Conservation (phyloP, 805 yeast species). For the Scheffersomyces stipitis region DNA sequence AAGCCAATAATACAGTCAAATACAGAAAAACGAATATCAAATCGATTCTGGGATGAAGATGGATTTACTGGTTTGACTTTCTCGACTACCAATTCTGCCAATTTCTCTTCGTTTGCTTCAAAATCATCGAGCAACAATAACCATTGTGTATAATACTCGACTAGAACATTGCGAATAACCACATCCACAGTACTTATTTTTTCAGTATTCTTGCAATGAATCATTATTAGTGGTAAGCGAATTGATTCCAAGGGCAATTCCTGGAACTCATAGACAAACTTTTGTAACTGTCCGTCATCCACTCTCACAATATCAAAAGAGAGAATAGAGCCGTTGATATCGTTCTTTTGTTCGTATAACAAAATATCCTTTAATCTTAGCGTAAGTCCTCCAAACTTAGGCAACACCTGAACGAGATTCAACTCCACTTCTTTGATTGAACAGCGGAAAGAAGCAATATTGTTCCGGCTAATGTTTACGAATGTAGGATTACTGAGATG, state of each 20-base stretch:
- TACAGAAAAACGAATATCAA: conserved; percentile 35
- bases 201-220: conserved; percentile 20
- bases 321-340: conserved; percentile 22
- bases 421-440: conserved; percentile 18
- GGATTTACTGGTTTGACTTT: neutral
- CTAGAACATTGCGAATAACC: conserved; percentile 44
- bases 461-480: conserved; percentile 29
- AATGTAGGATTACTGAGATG: conserved; percentile 2
- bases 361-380: conserved; percentile 13
- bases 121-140: conserved; percentile 36
- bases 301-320: conserved; percentile 16
- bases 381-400: conserved; percentile 27
- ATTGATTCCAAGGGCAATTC: conserved; percentile 7
- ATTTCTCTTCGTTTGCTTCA: neutral
- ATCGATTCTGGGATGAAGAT: conserved; percentile 4
- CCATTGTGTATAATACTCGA: conserved; percentile 66
- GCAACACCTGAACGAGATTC: conserved; percentile 13
- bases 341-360: conserved; percentile 18
- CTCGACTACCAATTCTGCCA: neutral
- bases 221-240: conserved; percentile 22
- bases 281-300: conserved; percentile 8
- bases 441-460: conserved; percentile 40
- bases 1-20: conserved; percentile 61
- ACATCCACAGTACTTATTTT: conserved; percentile 39
- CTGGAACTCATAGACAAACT: conserved; percentile 22